These are phyloP conservation scores for Dillenia turbinata DNA, from an alignment of 164 flowering plant genomes.

Conservation along the genomic window DNA sequence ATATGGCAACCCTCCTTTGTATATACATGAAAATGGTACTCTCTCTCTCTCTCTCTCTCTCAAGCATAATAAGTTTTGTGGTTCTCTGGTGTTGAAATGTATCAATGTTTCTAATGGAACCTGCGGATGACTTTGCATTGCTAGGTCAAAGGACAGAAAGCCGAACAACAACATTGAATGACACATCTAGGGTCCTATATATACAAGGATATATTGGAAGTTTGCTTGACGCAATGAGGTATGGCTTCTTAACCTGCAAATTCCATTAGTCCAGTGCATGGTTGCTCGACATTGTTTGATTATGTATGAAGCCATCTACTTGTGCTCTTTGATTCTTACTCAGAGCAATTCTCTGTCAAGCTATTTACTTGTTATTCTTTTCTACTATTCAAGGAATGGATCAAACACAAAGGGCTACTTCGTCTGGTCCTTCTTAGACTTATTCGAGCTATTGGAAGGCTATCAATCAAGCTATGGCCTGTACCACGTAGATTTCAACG, in stretches of 20 bases:
- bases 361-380: too few relatives aligned
- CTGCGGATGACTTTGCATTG: not conserved
- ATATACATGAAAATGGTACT: slow-evolving; percentile 38
- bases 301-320: too few relatives aligned
- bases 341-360: too few relatives aligned
- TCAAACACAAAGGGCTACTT: slow-evolving; percentile 45
- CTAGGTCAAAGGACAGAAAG: slow-evolving; percentile 22
- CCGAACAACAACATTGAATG: slow-evolving; percentile 22
- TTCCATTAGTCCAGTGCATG: too few relatives aligned
- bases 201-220: slow-evolving; percentile 28
- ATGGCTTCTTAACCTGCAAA: not conserved
- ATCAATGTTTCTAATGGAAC: not conserved
- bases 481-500: slow-evolving; percentile 40
- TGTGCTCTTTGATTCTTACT: too few relatives aligned
- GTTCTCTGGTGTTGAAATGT: not conserved
- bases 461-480: slow-evolving; percentile 28
- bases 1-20: slow-evolving; percentile 32
- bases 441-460: slow-evolving; percentile 34
- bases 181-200: slow-evolving; percentile 29
- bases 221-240: slow-evolving; percentile 42
- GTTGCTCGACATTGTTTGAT: too few relatives aligned
- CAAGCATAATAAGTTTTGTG: not conserved
- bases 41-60: not conserved
- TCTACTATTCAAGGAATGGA: slow-evolving; percentile 33
- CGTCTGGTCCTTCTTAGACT: slow-evolving; percentile 44